Base-by-base conservation (phyloP, 1,284 basidiomycete species). In the Phylloboletellus chloephorus region DNA sequence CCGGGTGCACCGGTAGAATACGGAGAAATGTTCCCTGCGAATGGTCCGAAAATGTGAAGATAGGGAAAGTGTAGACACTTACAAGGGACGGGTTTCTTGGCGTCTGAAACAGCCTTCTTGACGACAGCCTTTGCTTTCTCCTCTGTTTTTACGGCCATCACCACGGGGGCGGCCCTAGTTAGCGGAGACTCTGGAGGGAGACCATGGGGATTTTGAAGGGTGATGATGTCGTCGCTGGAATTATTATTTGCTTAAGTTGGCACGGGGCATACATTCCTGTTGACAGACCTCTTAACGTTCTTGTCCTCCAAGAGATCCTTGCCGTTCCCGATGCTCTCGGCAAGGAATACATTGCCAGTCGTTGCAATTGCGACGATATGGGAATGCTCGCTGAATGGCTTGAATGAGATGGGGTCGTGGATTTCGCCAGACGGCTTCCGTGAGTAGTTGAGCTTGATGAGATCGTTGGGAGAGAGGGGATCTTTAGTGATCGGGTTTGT, bases 351-450 rank as follows among this genome's bases (percentile, higher is more conserved):
- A 57, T 96, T 95, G 5, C 92, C 92, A 0, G 91, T 94, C 3
- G 80, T 87, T 19, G 86, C 84, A 49, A 95, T 79, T 37, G 89
- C 88, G 31, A 94, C 88, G 39, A 95, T 86, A 61, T 94, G 88
- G 1, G 90, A 90, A 56, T 94, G 90, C 47, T 91, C 84, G 53
- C 75, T 90, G 69, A 95, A 92, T 0, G 87, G 84, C 59, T 93
- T 94, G 74, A 93, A 94, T 2, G 88, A 89, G 35, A 95, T 91
- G 1, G 91, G 91, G 60, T 95, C 91, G 59, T 92, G 83, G 13
- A 88, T 78, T 59, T 90, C 84, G 25, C 85, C 85, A 26, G 88
- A 79, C 2, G 83, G 66, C 57, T 85, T 86, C 43, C 80, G 75
- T 36, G 82, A 82, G 57, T 98, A 98, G 61, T 96, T 82, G 36